Percentiles rank a stretch among this genome's conserved stretches.
Conservation (phyloP, 192 early-diverging fungal species). For the Podila horticola region DNA sequence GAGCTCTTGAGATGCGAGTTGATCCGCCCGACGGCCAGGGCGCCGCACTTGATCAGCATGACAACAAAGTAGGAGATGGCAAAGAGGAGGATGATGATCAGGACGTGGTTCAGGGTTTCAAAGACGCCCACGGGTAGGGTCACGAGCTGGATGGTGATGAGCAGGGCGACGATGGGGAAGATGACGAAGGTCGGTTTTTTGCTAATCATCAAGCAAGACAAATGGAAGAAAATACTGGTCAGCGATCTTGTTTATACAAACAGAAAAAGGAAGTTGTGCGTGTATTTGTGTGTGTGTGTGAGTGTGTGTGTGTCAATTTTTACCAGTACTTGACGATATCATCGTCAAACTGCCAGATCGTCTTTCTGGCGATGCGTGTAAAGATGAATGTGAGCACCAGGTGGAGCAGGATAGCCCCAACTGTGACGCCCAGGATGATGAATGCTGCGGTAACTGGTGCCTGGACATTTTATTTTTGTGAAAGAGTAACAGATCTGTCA, state of each 20-base stretch:
- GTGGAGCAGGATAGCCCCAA: slow-evolving; percentile 38
- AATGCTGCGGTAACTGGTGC: slow-evolving; percentile 40
- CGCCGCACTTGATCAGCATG: slow-evolving; percentile 48
- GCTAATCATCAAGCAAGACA: slow-evolving; percentile 12
- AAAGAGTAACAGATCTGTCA: not conserved
- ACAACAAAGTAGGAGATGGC: slow-evolving; percentile 36
- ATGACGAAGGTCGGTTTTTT: slow-evolving; percentile 49
- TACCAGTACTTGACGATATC: slow-evolving; percentile 54
- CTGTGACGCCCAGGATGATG: slow-evolving; percentile 43
- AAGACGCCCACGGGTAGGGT: slow-evolving; percentile 34
- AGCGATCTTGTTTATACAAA: not conserved
- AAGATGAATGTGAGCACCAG: slow-evolving; percentile 37
- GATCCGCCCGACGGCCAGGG: slow-evolving; percentile 27
- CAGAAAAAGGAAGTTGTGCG: not conserved
- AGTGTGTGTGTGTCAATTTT: not conserved
- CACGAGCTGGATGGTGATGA: slow-evolving; percentile 45
- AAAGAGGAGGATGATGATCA: slow-evolving; percentile 46
- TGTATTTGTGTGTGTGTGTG: no score
- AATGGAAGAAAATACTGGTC: not conserved
- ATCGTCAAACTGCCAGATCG: slow-evolving; percentile 52
- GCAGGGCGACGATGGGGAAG: slow-evolving; percentile 41
- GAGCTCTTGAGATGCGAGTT: slow-evolving; percentile 31
- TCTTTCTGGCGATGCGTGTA: slow-evolving; percentile 36
- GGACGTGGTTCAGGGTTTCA: slow-evolving; percentile 30
- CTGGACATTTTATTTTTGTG: slow-evolving; percentile 1